phyloP scores from a whole-genome alignment of 495 filamentous ascomycete species.

The Terfezia boudieri region DNA sequence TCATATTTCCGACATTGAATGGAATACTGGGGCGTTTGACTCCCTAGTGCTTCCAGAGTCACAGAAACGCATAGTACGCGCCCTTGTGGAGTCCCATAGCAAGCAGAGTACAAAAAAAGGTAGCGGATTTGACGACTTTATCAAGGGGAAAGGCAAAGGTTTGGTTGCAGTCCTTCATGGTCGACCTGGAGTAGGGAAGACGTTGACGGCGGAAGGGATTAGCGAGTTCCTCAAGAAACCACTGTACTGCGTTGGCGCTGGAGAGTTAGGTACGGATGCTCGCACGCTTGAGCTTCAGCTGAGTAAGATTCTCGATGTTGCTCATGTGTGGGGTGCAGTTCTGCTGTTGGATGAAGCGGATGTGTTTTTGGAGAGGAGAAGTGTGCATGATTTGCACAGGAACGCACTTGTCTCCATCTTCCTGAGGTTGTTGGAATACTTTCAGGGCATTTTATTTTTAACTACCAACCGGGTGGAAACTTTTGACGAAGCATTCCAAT shows the following conservation, averaged over 20 bases:
- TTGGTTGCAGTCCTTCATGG: constrained; percentile 37
- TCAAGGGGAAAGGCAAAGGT: constrained; percentile 40
- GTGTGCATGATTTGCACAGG: constrained; percentile 45
- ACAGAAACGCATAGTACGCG: constrained; percentile 49
- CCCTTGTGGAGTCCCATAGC: constrained; percentile 41
- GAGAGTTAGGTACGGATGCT: constrained; percentile 62
- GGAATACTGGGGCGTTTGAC: constrained; percentile 44
- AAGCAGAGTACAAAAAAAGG: constrained; percentile 3
- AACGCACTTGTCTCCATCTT: constrained; percentile 64
- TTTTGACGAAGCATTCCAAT: constrained; percentile 30
- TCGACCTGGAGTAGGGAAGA: constrained; percentile 74
- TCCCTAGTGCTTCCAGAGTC: constrained; percentile 42
- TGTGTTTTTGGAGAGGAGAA: constrained; percentile 55
- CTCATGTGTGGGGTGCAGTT: constrained; percentile 68
- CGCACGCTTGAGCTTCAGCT: constrained; percentile 58
- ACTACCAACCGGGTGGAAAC: constrained; percentile 26
- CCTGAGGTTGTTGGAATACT: constrained; percentile 37
- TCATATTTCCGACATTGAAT: constrained; percentile 44
- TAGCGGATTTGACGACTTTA: constrained; percentile 11
- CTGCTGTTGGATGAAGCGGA: constrained; percentile 59
- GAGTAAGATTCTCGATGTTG: constrained; percentile 66
- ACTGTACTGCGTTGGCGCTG: constrained; percentile 64
- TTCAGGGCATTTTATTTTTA: constrained; percentile 28
- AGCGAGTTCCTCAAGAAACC: constrained; percentile 63
- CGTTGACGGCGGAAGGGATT: constrained; percentile 71